Conservation (phyloP, 2,329 filamentous ascomycete species). For the Knufia fluminis region DNA sequence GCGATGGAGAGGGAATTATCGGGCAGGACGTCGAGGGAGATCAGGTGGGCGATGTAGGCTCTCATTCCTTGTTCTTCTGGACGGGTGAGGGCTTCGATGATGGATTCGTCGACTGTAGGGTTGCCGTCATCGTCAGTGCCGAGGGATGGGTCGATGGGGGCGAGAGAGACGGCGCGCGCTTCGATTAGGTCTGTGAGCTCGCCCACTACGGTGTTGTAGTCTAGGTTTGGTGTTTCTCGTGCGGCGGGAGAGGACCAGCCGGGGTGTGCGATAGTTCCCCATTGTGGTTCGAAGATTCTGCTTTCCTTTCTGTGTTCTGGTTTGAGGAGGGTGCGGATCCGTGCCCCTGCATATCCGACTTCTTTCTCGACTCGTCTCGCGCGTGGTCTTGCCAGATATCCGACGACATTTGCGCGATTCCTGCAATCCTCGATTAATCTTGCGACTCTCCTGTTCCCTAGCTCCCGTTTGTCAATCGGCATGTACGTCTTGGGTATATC, state of each 20-base stretch:
- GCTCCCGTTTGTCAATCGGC: slow-evolving; percentile 75
- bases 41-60: slow-evolving; percentile 67
- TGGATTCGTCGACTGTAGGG: slow-evolving; percentile 32
- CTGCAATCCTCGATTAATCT: slow-evolving; percentile 66
- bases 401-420: slow-evolving; percentile 67
- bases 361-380: slow-evolving; percentile 41
- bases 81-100: slow-evolving; percentile 63
- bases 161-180: slow-evolving; percentile 81
- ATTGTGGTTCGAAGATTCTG: slow-evolving; percentile 44
- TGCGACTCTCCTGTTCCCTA: slow-evolving; percentile 59
- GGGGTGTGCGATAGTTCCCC: slow-evolving; percentile 76
- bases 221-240: slow-evolving; percentile 65
- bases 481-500: slow-evolving; percentile 82
- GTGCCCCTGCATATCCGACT: slow-evolving; percentile 10
- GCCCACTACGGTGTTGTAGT: slow-evolving; percentile 69
- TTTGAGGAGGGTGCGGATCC: slow-evolving; percentile 16
- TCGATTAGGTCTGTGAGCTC: slow-evolving; percentile 87
- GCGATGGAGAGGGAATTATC: slow-evolving; percentile 40
- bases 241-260: slow-evolving; percentile 81
- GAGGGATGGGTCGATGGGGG: slow-evolving; percentile 49
- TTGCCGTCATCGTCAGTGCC: slow-evolving; percentile 30
- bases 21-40: slow-evolving; percentile 54
- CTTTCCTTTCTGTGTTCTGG: slow-evolving; percentile 7
- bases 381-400: slow-evolving; percentile 66
- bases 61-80: slow-evolving; percentile 63